A percentile compares a stretch with the other conserved stretches of the same genome.
phyloP scores from a whole-genome alignment of 192 early-diverging fungal genomes.

The Glomus cerebriforme region DNA sequence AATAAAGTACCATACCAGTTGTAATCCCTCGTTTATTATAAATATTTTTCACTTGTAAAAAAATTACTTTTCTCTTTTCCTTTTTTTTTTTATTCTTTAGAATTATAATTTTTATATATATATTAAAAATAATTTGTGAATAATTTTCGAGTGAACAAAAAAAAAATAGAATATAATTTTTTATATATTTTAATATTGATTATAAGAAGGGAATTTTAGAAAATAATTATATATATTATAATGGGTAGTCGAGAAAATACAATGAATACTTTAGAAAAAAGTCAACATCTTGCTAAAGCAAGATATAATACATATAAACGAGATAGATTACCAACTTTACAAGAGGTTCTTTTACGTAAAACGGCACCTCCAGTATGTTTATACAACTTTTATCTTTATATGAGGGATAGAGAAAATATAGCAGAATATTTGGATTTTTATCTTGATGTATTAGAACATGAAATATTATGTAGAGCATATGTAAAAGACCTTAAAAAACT shows the following conservation, averaged over 20 bases:
- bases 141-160: too few species aligned
- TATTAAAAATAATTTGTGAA: too few species aligned
- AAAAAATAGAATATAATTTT: too few species aligned
- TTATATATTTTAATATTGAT: too few species aligned
- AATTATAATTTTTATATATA: too few species aligned
- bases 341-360: conserved; percentile 67
- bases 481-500: conserved; percentile 42
- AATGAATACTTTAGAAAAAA: conserved; percentile 18
- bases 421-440: conserved; percentile 78
- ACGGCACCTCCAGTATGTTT: conserved; percentile 72
- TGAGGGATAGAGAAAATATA: conserved; percentile 66
- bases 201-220: too few species aligned
- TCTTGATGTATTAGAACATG: conserved; percentile 72
- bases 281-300: conserved; percentile 22
- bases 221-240: neutral
- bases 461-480: conserved; percentile 65
- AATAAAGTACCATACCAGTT: too few species aligned
- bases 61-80: too few species aligned
- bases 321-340: conserved; percentile 59
- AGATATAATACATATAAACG: conserved; percentile 9
- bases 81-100: too few species aligned
- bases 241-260: neutral
- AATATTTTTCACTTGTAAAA: too few species aligned
- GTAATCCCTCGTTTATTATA: too few species aligned
- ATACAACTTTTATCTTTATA: conserved; percentile 76